Evolutionary conservation across 805 yeast genomes (phyloP).

Genomic region (Candida koratica): DNA sequence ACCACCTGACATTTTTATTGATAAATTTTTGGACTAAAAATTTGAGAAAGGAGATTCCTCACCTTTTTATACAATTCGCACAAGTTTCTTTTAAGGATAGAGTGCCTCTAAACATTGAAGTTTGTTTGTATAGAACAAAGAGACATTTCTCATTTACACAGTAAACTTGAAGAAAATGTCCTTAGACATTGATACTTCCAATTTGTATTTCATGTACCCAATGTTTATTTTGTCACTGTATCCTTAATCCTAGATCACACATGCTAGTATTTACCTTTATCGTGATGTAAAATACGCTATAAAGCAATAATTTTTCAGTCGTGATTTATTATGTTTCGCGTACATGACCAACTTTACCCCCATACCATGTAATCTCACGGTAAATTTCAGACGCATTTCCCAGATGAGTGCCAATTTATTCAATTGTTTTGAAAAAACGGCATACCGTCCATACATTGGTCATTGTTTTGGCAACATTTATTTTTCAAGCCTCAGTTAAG

Average conservation of each 20-base stretch:
- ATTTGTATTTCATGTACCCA: neutral
- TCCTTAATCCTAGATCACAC: neutral
- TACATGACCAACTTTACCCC: slow-evolving; percentile 6
- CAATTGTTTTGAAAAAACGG: slow-evolving; percentile 4
- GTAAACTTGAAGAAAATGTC: slow-evolving; percentile 2
- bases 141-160: slow-evolving; percentile 3
- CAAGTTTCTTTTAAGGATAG: neutral
- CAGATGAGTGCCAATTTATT: neutral
- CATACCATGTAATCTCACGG: neutral
- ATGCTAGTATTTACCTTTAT: slow-evolving; percentile 1
- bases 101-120: neutral
- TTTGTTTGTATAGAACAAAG: neutral
- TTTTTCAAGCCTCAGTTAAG: neutral
- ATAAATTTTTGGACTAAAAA: slow-evolving; percentile 5
- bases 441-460: slow-evolving; percentile 1
- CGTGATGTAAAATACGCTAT: slow-evolving; percentile 2
- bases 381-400: too few species aligned
- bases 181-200: neutral
- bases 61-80: slow-evolving; percentile 8
- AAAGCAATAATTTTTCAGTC: neutral
- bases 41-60: slow-evolving; percentile 5
- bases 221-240: slow-evolving; percentile 2
- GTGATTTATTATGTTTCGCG: too few species aligned
- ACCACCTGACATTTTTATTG: slow-evolving; percentile 68
- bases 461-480: slow-evolving; percentile 1